These are phyloP conservation scores for Cytidiella melzeri DNA, from an alignment of 768 basidiomycete species.

Conservation along the genomic window DNA sequence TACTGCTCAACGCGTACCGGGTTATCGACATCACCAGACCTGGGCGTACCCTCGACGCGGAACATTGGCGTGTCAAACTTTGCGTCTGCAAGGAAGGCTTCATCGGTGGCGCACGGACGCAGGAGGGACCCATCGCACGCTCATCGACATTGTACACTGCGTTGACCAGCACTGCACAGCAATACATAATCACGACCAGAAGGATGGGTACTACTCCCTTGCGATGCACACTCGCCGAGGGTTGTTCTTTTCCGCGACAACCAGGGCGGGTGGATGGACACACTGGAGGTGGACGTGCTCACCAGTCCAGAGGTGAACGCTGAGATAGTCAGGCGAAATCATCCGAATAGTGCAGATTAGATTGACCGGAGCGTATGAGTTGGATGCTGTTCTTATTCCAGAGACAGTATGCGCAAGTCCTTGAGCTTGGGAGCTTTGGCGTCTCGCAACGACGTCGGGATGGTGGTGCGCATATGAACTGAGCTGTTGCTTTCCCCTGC, in stretches of 20 bases:
- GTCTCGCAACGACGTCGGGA: conserved; percentile 56
- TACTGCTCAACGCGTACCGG: conserved; percentile 10
- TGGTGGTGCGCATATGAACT: conserved; percentile 59
- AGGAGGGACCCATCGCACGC: conserved; percentile 77
- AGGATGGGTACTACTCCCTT: conserved; percentile 64
- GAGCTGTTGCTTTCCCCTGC: conserved; percentile 45
- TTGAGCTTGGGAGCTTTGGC: conserved; percentile 73
- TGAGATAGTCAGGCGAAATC: conserved; percentile 31
- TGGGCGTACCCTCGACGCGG: conserved; percentile 10
- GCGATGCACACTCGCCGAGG: conserved; percentile 67
- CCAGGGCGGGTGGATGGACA: conserved; percentile 46
- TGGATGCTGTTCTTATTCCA: conserved; percentile 63
- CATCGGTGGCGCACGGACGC: conserved; percentile 63
- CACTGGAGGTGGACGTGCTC: conserved; percentile 57
- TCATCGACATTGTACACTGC: conserved; percentile 65
- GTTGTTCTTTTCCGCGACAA: conserved; percentile 62
- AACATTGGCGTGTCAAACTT: conserved; percentile 68
- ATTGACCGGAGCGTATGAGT: conserved; percentile 58
- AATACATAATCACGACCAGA: conserved; percentile 43
- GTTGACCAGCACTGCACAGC: conserved; percentile 42
- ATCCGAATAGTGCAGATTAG: conserved; percentile 33
- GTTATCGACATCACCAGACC: conserved; percentile 5
- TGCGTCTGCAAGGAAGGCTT: conserved; percentile 73
- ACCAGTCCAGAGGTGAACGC: conserved; percentile 78
- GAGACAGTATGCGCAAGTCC: conserved; percentile 45